Base-by-base conservation (phyloP, 805 yeast genomes). In the Starmerella potacharoeniae region DNA sequence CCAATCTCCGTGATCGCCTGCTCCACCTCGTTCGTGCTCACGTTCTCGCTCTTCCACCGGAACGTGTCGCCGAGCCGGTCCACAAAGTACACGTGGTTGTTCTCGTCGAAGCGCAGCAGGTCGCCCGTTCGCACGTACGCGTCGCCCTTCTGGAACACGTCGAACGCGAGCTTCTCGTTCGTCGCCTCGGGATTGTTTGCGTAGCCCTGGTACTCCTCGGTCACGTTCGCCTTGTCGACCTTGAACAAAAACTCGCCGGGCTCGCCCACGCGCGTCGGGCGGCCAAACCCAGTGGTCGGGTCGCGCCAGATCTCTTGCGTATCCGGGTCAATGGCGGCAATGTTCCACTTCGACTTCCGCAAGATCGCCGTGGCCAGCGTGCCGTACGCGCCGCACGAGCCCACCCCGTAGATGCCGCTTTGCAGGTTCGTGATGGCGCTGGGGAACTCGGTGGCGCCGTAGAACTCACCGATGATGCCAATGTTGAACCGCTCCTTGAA, bases 21-120 rank as follows among this genome's bases (percentile, higher is more conserved):
- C 66, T 91, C 97, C 41, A 90, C 96, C 71, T 90, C 97, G 36
- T 90, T 83, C 13, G 97, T 89, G 16, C 93, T 82, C 10, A 91
- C 96, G 68, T 90, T 90, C 71, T 90, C 97, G 2, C 95, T 84
- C 71, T 88, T 91, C 97, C 97, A 90, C 63, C 97, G 77, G 73
- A 86, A 90, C 0, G 97, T 91, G 66, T 90, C 97, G 43, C 97
- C 97, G 65, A 91, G 71, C 65, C 97, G 75, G 73, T 90, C 97
- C 46, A 89, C 87, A 69, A 90, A 90, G 69, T 84, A 87, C 67
- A 84, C 76, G 60, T 83, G 71, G 0, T 87, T 85, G 60, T 82
- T 77, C 33, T 73, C 74, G 68, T 88, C 95, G 66, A 75, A 71
- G 62, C 73, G 80, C 65, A 91, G 73, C 61, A 90, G 74, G 68